Base-by-base conservation (phyloP, 345 rosid genomes). In the Arabis hirsuta region DNA sequence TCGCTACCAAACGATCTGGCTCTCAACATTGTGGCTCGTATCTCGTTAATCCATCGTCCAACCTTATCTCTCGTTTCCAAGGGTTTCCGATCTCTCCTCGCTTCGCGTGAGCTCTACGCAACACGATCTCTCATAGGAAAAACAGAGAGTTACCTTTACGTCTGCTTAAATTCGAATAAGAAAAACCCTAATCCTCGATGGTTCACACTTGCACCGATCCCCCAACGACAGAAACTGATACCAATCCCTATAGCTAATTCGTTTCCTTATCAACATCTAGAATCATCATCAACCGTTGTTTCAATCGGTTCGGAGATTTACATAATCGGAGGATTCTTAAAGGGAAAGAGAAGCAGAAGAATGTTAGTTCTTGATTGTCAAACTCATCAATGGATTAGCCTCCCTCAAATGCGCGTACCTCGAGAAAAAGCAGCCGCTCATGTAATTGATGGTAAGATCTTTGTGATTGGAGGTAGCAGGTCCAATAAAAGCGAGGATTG, bases 281-380 rank as follows among this genome's bases (percentile, higher is more conserved):
- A 77, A 9, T 9, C 88, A 52, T 79, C 97, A 64, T 8, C 41
- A 9, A 80, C 88, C 0, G 73, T 75, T 56, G 85, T 82, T 57
- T 73, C 82, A 16, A 47, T 76, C 7, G 88, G 85, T 2, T 82
- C 77, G 22, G 59, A 51, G 53, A 83, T 88, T 39, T 88, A 79
- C 67, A 83, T 84, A 9, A 55, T 90, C 56, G 94, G 97, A 0
- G 96, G 96, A 44, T n/a, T 80, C 12, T 13, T 43, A 12, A 36
- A 36, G 41, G 41, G 41, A 36, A 52, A 62, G 79, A 6, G 90
- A 52, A 81, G 88, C 27, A 14, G 81, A 7, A 81, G 68, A 56
- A 89, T 85, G 13, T 85, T 85, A 83, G 55, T 78, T 10, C 74
- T 88, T 11, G 90, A 90, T 56, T 84, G 84, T 81, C 84, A 86